These are phyloP conservation scores for Euryodendron excelsum DNA, from an alignment of 148 eudicot species.

Conservation along the genomic window DNA sequence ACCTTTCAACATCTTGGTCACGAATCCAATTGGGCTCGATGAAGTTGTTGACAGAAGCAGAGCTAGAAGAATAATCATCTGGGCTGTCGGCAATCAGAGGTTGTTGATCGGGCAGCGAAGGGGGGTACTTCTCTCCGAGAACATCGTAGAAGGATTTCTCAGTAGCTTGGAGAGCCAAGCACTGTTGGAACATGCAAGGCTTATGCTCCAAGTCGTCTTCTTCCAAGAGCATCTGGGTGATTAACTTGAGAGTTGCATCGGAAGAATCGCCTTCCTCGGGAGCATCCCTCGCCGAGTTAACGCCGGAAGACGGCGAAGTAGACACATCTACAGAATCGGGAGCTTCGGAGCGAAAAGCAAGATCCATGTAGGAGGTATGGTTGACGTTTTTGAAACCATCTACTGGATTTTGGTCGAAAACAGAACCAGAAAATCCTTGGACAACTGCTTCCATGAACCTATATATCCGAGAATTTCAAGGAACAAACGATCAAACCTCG, in stretches of 20 bases:
- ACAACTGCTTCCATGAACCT: not conserved
- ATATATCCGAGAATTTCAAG: not conserved
- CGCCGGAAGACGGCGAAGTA: constrained; percentile 13
- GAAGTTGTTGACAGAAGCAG: not conserved
- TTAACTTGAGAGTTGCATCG: constrained; percentile 43
- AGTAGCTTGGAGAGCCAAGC: constrained; percentile 51
- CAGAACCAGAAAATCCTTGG: constrained; percentile 22
- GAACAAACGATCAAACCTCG: too few relatives aligned
- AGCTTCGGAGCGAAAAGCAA: constrained; percentile 12
- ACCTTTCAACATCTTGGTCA: constrained; percentile 5
- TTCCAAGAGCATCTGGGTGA: constrained; percentile 50
- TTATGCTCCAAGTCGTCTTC: constrained; percentile 45
- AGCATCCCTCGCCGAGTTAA: constrained; percentile 20
- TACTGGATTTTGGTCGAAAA: constrained; percentile 14
- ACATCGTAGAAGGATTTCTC: constrained; percentile 56
- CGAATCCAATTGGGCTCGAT: constrained; percentile 6
- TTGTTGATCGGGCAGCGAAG: not conserved
- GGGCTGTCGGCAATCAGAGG: constrained; percentile 9
- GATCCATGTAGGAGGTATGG: constrained; percentile 10
- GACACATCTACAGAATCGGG: constrained; percentile 1
- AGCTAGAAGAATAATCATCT: constrained; percentile 17
- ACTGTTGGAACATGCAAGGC: constrained; percentile 37
- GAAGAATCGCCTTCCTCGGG: constrained; percentile 27
- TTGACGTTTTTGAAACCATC: constrained; percentile 1
- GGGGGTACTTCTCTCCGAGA: constrained; percentile 28